Evolutionary conservation across 495 filamentous ascomycete species (phyloP).

Genomic region (Letharia lupina): DNA sequence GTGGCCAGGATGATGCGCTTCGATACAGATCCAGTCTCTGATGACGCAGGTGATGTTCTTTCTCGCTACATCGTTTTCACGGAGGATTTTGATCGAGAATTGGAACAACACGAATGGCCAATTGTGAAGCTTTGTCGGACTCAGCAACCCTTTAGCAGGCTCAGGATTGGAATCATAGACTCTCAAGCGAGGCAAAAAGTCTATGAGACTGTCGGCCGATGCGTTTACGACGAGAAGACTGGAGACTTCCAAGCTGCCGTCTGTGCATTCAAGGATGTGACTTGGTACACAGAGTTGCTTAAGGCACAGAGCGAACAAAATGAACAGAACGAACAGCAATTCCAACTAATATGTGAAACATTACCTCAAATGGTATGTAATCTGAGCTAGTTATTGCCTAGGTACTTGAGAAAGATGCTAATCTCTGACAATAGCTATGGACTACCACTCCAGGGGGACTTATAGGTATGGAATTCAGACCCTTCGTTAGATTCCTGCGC

Average conservation of each 20-base stretch:
- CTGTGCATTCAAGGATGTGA: slow-evolving; percentile 58
- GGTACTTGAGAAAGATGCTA: neutral
- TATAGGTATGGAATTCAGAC: neutral
- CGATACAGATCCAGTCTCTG: slow-evolving; percentile 34
- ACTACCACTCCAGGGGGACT: slow-evolving; percentile 50
- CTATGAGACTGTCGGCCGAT: slow-evolving; percentile 52
- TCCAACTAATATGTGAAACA: slow-evolving; percentile 59
- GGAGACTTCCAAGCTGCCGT: slow-evolving; percentile 61
- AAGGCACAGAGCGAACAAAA: slow-evolving; percentile 51
- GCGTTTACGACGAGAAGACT: slow-evolving; percentile 48
- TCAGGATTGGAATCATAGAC: slow-evolving; percentile 52
- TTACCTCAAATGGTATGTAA: slow-evolving; percentile 55
- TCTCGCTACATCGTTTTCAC: slow-evolving; percentile 48
- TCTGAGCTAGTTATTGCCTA: neutral
- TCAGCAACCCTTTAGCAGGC: slow-evolving; percentile 43
- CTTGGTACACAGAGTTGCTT: slow-evolving; percentile 49
- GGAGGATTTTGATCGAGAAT: slow-evolving; percentile 51
- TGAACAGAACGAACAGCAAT: slow-evolving; percentile 54
- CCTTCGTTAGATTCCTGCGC: neutral
- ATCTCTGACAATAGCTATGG: slow-evolving; percentile 39
- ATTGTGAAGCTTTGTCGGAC: slow-evolving; percentile 49
- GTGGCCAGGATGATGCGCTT: slow-evolving; percentile 43
- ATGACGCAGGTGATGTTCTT: slow-evolving; percentile 45
- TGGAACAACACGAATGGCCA: slow-evolving; percentile 50
- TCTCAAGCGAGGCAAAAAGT: slow-evolving; percentile 37